Base-by-base conservation (phyloP, 2,329 filamentous ascomycete species). In the Hyphodiscus sp. region DNA sequence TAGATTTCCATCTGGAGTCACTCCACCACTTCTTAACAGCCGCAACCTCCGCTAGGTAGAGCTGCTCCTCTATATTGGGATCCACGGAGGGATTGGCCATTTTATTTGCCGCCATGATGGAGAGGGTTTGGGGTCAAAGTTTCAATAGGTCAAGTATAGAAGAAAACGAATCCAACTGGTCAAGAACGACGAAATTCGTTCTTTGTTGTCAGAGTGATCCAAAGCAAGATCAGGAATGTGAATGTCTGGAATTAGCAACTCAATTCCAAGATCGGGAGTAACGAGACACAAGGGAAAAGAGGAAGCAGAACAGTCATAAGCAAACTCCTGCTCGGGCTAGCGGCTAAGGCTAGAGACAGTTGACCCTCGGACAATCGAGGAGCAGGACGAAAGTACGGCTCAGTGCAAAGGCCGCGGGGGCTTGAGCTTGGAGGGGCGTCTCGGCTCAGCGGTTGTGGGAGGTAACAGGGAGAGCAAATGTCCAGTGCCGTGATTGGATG, bases 1-100 rank as follows among this genome's bases (percentile, higher is more conserved):
- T 99, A 73, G 89, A 83, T 69, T 89, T 82, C 94, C 94, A 99
- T 78, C 94, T 82, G 53, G 90, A 82, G 65, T 95, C 89, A 50
- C 77, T 80, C 94, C 94, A 99, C 94, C 94, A 99, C 71, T 87
- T 76, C 81, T 96, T 89, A 63, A 97, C 86, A 62, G 87, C 83
- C 65, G 86, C 83, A 56, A 97, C 90, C 70, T 99, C 94, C 62
- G 86, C 80, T 66, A 83, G 78, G 74, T 67, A 71, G 30, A 68
- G 60, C 55, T 71, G 74, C 56, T 85, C 82, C 67, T 86, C 82
- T 52, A 68, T 63, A 54, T 76, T 74, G 50, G 77, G 76, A 68
- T 82, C 78, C 61, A 82, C 73, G 57, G 79, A 74, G 61, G 73
- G 68, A 68, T 76, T 80, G 53, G 76, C 67, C 82, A 86, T 85